phyloP scores from a whole-genome alignment of 495 filamentous ascomycete genomes.

The Staphylotrichum tortipilum region DNA sequence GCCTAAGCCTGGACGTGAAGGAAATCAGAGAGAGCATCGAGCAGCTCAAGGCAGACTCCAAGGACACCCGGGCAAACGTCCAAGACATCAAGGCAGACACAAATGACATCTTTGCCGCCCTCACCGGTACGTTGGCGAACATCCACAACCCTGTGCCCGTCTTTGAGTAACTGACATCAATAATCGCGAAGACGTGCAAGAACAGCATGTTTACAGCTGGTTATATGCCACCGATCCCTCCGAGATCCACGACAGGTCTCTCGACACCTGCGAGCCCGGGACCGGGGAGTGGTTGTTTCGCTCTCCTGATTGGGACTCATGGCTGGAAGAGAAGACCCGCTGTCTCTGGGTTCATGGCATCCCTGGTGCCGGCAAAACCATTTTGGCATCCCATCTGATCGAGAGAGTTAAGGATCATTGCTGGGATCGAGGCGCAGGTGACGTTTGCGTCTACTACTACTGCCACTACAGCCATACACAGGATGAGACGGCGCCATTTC shows the following conservation, averaged over 20 bases:
- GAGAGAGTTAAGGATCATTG: slow-evolving; percentile 4
- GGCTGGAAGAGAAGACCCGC: slow-evolving; percentile 15
- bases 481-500: slow-evolving; percentile 24
- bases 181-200: neutral
- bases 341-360: slow-evolving; percentile 36
- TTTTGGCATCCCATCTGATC: slow-evolving; percentile 29
- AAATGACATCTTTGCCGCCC: neutral
- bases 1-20: neutral
- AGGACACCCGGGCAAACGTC: too few relatives aligned
- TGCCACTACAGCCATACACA: slow-evolving; percentile 29
- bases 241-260: slow-evolving; percentile 13
- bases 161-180: neutral
- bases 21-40: neutral
- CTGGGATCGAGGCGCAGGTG: neutral
- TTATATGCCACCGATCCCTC: slow-evolving; percentile 6
- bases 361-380: slow-evolving; percentile 36
- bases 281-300: slow-evolving; percentile 25
- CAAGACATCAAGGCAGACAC: neutral
- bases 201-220: slow-evolving; percentile 1
- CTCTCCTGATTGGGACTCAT: slow-evolving; percentile 17
- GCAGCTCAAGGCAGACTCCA: too few relatives aligned
- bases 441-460: slow-evolving; percentile 30
- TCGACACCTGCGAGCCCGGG: slow-evolving; percentile 13
- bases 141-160: neutral
- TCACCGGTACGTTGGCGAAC: neutral